Percentiles rank a stretch among this genome's conserved stretches.
Conservation (phyloP, 352 stramenopile species). For the Phytophthora quininea region DNA sequence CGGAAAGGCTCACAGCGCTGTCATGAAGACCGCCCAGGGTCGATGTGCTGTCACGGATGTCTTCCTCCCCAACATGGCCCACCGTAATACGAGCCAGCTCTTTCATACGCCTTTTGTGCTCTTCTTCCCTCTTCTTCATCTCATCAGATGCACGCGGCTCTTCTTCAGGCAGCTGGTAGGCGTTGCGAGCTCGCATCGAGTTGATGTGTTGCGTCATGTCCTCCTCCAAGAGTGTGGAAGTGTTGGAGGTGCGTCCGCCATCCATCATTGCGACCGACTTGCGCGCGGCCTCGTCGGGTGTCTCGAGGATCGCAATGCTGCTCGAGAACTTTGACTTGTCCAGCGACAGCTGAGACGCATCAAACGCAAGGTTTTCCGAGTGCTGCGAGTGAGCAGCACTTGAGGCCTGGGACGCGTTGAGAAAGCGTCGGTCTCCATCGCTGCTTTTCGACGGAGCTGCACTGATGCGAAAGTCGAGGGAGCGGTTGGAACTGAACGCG, state of each 20-base stretch:
- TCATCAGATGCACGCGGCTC: constrained; percentile 50
- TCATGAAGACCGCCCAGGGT: constrained; percentile 50
- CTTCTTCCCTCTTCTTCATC: constrained; percentile 50
- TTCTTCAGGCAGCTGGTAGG: constrained; percentile 39
- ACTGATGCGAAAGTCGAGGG: constrained; percentile 1
- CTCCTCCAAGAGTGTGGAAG: constrained; percentile 42
- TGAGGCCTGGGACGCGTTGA: constrained; percentile 20
- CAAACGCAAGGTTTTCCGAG: constrained; percentile 26
- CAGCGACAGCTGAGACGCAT: constrained; percentile 32
- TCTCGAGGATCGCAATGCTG: constrained; percentile 38
- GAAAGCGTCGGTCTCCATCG: constrained; percentile 3
- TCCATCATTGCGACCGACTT: constrained; percentile 45
- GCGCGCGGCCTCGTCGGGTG: constrained; percentile 15
- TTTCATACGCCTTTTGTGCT: constrained; percentile 65
- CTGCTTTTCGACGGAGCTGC: constrained; percentile 22
- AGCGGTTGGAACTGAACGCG: constrained; percentile 26
- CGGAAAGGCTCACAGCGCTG: constrained; percentile 34
- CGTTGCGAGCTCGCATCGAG: constrained; percentile 31
- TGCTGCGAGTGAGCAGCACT: constrained; percentile 11
- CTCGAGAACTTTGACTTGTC: constrained; percentile 37
- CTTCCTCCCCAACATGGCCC: constrained; percentile 43
- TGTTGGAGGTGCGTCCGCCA: constrained; percentile 31
- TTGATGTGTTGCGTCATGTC: constrained; percentile 54
- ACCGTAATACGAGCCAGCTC: constrained; percentile 55
- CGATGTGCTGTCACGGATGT: constrained; percentile 51